Evolutionary conservation across 352 stramenopile species (phyloP), one percentile per base, ranked within the genome.

Genomic region (Phytophthora sp.): DNA sequence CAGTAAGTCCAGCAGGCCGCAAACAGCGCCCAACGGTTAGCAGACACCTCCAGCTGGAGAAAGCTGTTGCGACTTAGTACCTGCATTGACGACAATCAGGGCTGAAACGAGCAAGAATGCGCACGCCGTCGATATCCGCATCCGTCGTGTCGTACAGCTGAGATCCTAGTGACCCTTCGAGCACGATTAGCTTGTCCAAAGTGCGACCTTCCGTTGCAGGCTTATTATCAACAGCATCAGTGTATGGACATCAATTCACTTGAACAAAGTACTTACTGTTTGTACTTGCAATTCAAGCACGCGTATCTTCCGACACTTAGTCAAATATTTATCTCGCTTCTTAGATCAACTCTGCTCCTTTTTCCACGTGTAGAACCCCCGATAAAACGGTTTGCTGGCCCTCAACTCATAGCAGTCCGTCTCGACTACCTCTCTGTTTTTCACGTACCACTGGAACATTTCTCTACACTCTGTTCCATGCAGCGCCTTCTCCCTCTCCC

Each of bases 381-480:
- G 53, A 35, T 74, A 74, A 35, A 74, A 74, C 6, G 66, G 33
- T 63, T 74, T 74, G 47, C 66, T 71, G 11, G 51, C 61, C 18
- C 46, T 44, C 18, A 74, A 23, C 18, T 74, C 66, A 26, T 42
- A 76, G 50, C 82, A 90, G 33, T 89, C 74, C 23, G 41, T 63
- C 67, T 90, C 82, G 24, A 90, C 52, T 15, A 70, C 51, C 3
- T 50, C 18, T 42, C 79, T 59, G 29, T 88, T 74, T 21, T 63
- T 23, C 24, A 36, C 38, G 57, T 90, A 90, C 82, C 79, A 88
- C n/a, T 61, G 35, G 38, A 88, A 90, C 71, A 88, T 74, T 8
- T 51, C n/a, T 20, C 44, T 26, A 27, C 79, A 89, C 44, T 55
- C 46, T 0, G 4, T 18, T 44, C 20, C 23, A 18, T 58, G 9